Percentiles rank a stretch among this genome's conserved stretches.
These are phyloP conservation scores for Colletotrichum costaricense DNA, from an alignment of 2,329 filamentous ascomycete species.

Conservation along the genomic window DNA sequence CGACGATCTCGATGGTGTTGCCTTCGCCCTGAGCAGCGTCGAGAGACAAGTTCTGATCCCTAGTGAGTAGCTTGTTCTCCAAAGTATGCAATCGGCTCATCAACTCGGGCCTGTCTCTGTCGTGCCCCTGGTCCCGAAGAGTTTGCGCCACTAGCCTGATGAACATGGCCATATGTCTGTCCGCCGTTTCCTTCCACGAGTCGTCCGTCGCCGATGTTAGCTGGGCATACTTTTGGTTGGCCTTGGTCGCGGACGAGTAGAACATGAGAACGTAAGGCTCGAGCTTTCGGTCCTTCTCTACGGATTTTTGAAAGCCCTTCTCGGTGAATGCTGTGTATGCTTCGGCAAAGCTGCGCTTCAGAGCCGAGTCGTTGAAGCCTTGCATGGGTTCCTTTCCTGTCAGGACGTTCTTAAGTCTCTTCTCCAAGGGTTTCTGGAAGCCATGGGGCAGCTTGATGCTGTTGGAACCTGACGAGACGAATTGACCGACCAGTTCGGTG, in stretches of 20 bases:
- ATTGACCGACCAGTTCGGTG: conserved; percentile 89
- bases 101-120: conserved; percentile 86
- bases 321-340: conserved; percentile 96
- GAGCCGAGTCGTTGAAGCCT: conserved; percentile 88
- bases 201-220: conserved; percentile 83
- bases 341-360: conserved; percentile 94
- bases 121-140: conserved; percentile 85
- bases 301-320: conserved; percentile 85
- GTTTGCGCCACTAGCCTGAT: conserved; percentile 86
- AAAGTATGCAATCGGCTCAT: conserved; percentile 81
- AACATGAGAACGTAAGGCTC: conserved; percentile 96
- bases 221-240: conserved; percentile 79
- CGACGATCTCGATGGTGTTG: conserved; percentile 81
- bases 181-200: conserved; percentile 90
- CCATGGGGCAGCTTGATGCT: conserved; percentile 68
- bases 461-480: conserved; percentile 64
- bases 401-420: conserved; percentile 83
- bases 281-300: conserved; percentile 93
- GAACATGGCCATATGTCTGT: conserved; percentile 94
- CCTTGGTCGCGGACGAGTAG: conserved; percentile 93
- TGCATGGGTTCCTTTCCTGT: conserved; percentile 85
- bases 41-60: conserved; percentile 88
- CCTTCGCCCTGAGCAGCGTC: conserved; percentile 68
- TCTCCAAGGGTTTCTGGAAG: conserved; percentile 67
- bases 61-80: conserved; percentile 92